Conservation (phyloP, 2,329 filamentous ascomycete species). For the Xylaria arbuscula region DNA sequence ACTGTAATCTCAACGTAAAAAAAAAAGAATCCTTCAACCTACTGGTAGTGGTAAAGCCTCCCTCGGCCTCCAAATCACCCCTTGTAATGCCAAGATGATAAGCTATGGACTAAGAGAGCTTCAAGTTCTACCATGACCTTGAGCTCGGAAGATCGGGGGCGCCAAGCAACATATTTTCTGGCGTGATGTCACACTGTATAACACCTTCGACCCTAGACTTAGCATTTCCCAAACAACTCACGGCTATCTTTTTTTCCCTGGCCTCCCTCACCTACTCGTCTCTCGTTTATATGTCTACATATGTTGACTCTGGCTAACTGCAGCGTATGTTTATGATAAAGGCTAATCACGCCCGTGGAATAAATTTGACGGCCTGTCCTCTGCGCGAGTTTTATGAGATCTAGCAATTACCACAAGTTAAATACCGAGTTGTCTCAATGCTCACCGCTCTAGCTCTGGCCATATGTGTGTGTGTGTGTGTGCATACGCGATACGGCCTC, state of each 20-base stretch:
- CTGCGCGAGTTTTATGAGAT: neutral
- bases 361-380: neutral
- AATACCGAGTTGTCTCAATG: constrained; percentile 2
- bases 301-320: neutral
- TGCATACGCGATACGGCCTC: too few species aligned
- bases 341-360: neutral
- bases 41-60: neutral
- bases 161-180: constrained; percentile 20
- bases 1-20: neutral
- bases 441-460: constrained; percentile 6
- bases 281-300: neutral
- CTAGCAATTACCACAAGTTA: constrained; percentile 15
- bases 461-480: too few species aligned
- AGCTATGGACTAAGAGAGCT: neutral
- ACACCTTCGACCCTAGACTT: neutral
- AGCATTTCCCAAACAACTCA: neutral
- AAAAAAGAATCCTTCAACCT: neutral
- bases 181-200: constrained; percentile 9
- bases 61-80: neutral
- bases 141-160: constrained; percentile 14
- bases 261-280: neutral
- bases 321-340: neutral
- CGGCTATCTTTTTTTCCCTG: neutral
- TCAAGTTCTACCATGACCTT: neutral
- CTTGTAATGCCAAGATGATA: neutral